Evolutionary conservation across 345 rosid genomes (phyloP).

Genomic region (Melastoma malabathricum): DNA sequence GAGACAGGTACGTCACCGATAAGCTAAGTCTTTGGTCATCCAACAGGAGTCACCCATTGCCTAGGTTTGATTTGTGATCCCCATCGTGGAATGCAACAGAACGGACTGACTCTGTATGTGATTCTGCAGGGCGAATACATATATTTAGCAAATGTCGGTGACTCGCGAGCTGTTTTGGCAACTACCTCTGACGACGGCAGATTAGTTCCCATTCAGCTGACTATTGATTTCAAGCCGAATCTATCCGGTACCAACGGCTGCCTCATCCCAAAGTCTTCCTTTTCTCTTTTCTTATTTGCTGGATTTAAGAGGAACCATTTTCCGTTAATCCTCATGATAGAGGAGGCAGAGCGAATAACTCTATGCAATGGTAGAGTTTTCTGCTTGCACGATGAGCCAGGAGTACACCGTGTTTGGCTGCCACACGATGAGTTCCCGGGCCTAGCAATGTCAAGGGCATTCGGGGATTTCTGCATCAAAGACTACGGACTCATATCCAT

Average conservation of each 20-base stretch:
- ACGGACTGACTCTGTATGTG: too few relatives aligned
- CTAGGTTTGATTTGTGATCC: too few relatives aligned
- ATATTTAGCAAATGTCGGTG: constrained; percentile 72
- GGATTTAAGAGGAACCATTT: background rate
- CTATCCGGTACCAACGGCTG: constrained; percentile 56
- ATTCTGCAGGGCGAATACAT: constrained; percentile 47
- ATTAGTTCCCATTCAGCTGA: constrained; percentile 68
- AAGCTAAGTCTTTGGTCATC: too few relatives aligned
- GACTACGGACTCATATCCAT: constrained; percentile 68
- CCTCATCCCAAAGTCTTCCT: background rate
- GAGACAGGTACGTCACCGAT: constrained; percentile 43
- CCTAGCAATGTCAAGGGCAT: constrained; percentile 94
- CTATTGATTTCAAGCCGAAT: constrained; percentile 78
- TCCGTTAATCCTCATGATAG: constrained; percentile 19
- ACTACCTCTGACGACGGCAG: constrained; percentile 67
- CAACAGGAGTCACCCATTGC: too few relatives aligned
- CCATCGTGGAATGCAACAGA: too few relatives aligned
- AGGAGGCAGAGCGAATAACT: constrained; percentile 67
- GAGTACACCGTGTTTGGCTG: constrained; percentile 86
- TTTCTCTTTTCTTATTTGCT: background rate
- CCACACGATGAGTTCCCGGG: constrained; percentile 68
- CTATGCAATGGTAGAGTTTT: constrained; percentile 66
- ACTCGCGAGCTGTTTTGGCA: constrained; percentile 83
- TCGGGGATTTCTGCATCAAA: constrained; percentile 84
- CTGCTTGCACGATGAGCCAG: constrained; percentile 73